These are phyloP conservation scores for Cytospora paraplurivora DNA, from an alignment of 2,329 filamentous ascomycete genomes.

Conservation along the genomic window DNA sequence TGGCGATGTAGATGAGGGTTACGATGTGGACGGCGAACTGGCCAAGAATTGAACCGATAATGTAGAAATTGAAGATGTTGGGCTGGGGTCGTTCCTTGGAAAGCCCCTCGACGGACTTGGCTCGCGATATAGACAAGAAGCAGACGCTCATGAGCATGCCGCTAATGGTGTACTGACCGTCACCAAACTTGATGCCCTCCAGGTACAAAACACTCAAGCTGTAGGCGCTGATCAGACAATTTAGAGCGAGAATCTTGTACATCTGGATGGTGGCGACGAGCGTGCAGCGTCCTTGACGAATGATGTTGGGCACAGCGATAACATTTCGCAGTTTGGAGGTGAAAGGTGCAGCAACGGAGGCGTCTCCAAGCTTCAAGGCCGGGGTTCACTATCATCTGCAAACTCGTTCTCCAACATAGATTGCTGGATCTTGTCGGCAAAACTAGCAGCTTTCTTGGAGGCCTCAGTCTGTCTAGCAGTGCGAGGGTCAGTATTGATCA, in stretches of 20 bases:
- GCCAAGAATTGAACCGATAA: constrained; percentile 94
- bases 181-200: constrained; percentile 98
- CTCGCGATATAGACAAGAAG: constrained; percentile 97
- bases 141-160: constrained; percentile 99
- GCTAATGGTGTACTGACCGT: constrained; percentile 97
- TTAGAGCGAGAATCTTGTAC: constrained; percentile 99
- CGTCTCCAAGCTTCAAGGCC: constrained; percentile 94
- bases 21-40: constrained; percentile 96
- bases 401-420: constrained; percentile 90
- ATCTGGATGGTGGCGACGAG: constrained; percentile 98
- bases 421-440: constrained; percentile 84
- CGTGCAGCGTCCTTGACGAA: constrained; percentile 95
- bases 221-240: constrained; percentile 97
- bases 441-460: constrained; percentile 70
- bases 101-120: constrained; percentile 90
- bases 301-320: constrained; percentile 95
- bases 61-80: constrained; percentile 99
- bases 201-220: constrained; percentile 94
- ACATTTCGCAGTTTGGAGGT: constrained; percentile 98
- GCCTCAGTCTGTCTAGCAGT: constrained; percentile 65
- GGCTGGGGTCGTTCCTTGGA: constrained; percentile 97
- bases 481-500: constrained; percentile 55
- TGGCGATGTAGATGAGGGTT: constrained; percentile 91
- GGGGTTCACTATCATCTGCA: constrained; percentile 85
- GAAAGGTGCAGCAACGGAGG: constrained; percentile 94